Conservation (phyloP, 495 filamentous ascomycete species). For the Clohesyomyces aquaticus region DNA sequence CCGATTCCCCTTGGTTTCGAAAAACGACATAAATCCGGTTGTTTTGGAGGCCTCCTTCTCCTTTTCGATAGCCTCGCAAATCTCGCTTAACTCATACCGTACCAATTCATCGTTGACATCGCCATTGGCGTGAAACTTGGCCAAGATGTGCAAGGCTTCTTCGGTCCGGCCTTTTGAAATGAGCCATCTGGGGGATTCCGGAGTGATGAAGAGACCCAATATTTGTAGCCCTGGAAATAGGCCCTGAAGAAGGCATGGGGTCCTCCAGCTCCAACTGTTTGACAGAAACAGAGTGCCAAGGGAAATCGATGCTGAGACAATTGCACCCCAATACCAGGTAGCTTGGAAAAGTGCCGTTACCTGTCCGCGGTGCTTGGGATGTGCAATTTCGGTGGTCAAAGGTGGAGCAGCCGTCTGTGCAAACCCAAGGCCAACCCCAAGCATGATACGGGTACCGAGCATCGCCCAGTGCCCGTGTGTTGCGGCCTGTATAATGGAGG, state of each 20-base stretch:
- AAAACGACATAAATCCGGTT: too few species aligned
- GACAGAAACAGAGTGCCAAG: conserved; percentile 60
- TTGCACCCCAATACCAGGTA: conserved; percentile 64
- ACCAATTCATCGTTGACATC: conserved; percentile 57
- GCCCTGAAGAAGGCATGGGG: conserved; percentile 61
- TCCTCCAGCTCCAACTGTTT: conserved; percentile 66
- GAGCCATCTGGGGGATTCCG: conserved; percentile 33
- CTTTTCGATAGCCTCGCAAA: conserved; percentile 59
- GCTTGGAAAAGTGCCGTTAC: conserved; percentile 69
- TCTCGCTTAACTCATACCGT: conserved; percentile 62
- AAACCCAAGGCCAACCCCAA: conserved; percentile 52
- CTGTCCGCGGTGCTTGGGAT: conserved; percentile 67
- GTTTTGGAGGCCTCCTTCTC: conserved; percentile 59
- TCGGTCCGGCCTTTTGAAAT: conserved; percentile 30
- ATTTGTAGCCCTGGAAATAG: conserved; percentile 51
- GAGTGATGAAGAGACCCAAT: conserved; percentile 16
- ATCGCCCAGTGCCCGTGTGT: too few species aligned
- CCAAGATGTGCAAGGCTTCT: conserved; percentile 30
- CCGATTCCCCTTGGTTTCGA: conserved; percentile 57
- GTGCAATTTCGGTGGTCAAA: conserved; percentile 65
- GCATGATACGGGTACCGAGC: conserved; percentile 67
- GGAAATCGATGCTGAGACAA: conserved; percentile 60
- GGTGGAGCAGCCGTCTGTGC: conserved; percentile 66
- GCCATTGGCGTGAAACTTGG: conserved; percentile 65
- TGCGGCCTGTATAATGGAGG: too few species aligned